Base-by-base conservation (phyloP, 1,284 basidiomycete species). In the Apiotrichum porosum region DNA sequence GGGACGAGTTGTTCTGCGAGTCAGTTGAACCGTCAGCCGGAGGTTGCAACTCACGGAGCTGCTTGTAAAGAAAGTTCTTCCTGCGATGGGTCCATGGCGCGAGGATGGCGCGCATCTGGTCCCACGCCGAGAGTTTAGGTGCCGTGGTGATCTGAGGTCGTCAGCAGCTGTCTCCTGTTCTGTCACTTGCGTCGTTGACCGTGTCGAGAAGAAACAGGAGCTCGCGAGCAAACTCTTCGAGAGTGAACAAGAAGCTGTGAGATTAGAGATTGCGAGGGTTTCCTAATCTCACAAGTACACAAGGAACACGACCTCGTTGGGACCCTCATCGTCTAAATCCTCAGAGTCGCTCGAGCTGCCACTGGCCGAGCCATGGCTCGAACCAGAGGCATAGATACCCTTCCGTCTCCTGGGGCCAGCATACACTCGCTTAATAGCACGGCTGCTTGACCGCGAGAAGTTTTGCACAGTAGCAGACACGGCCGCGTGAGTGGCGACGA, bases 211-310 rank as follows among this genome's bases (percentile, higher is more conserved):
- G 80, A 33, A 82, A 83, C 36, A 85, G 77, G 38, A 93, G 73
- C 68, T 95, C 92, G 50, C 80, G 76, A 6, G 87, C 81, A 65
- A 94, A 94, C 66, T 95, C 92, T 71, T 95, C 89, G 36, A 94
- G 71, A 0, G 89, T 93, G 71, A 94, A 95, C 51, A 93, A 85
- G 72, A 91, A 92, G 74, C 89, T 92, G 55, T n/a, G 19, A 43
- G 88, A 75, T 68, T 32, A 52, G 61, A n/a, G 23, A 38, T 17
- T 2, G 0, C 2, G 17, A 17, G 13, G 1, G 13, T 15, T 10
- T 9, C n/a, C n/a, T 24, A 44, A 3, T 14, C 88, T 65, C 56
- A 91, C 89, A 90, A 93, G 68, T 93, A 94, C 6, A 93, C 84
- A 21, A 91, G 70, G 66, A 94, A 92, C 4, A 95, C 79, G 9